Evolutionary conservation across 2,329 filamentous ascomycete genomes (phyloP), one percentile per base, ranked within the genome.

Genomic region (Aspergillus pseudoglaucus): DNA sequence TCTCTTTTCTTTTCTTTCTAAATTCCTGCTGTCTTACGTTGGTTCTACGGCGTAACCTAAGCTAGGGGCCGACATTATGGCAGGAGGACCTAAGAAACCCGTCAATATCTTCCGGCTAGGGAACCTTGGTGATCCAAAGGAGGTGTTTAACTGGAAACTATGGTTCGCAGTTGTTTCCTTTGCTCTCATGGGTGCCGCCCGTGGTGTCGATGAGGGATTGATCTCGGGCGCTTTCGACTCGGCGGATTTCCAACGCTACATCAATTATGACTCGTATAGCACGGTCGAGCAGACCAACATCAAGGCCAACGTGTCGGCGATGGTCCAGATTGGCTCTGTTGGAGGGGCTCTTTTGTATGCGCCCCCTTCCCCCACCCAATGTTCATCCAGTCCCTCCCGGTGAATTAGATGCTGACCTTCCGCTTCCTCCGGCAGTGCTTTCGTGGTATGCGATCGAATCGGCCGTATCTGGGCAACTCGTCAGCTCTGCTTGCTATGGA

Each of bases 281-380:
- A 57, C 66, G 0, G 70, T 75, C 3, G 75, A 80, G 42, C 72
- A 78, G 60, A 82, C 84, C 51, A 82, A 87, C 63, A 83, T 85
- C 69, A 82, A 86, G 67, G 82, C 79, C 56, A 90, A 90, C 65
- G 85, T 90, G 47, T 85, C 85, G 1, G 80, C 84, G 42, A 90
- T 90, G 87, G 87, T 90, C 0, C 87, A 90, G 67, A 81, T 90
- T 58, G 87, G 87, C 20, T 86, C 81, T 20, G 85, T 90, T 25
- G 82, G 74, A 3, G 87, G 87, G 39, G 84, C 85, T 25, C 73
- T 88, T 27, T 75, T 84, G 72, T 75, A 60, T 53, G 70, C 62
- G 12, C 20, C 8, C 17, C 14, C 20, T 46, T 27, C 5, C 27
- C 5, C 33, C 8, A 27, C 14, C n/a, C 25, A 18, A 17, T 18